Evolutionary conservation across 192 early-diverging fungal species (phyloP).

Genomic region (Rhizophagus sp.): DNA sequence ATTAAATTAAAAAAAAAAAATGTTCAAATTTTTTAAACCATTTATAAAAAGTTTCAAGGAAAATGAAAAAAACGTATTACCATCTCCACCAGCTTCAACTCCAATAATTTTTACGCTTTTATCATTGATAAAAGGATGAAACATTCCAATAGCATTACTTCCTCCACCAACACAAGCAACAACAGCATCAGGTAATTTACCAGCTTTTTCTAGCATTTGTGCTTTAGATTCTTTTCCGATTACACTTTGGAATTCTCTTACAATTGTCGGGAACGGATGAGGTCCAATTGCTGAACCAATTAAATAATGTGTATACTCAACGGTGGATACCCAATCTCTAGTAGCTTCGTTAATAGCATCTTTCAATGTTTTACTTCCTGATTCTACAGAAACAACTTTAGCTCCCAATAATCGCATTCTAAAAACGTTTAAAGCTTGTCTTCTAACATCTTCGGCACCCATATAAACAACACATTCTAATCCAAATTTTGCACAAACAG

Average conservation of each 20-base stretch:
- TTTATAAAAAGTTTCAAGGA: neutral
- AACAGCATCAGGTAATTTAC: slow-evolving; percentile 87
- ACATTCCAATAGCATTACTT: slow-evolving; percentile 96
- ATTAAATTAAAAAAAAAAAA: neutral
- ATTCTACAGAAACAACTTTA: slow-evolving; percentile 80
- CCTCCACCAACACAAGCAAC: slow-evolving; percentile 98
- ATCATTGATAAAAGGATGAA: slow-evolving; percentile 92
- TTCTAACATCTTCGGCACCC: slow-evolving; percentile 93
- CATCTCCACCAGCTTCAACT: slow-evolving; percentile 94
- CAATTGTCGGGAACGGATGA: slow-evolving; percentile 96
- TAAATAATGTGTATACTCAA: slow-evolving; percentile 90
- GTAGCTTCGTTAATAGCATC: slow-evolving; percentile 99
- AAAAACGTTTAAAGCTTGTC: slow-evolving; percentile 96
- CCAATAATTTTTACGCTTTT: slow-evolving; percentile 83
- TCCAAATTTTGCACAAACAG: slow-evolving; percentile 97
- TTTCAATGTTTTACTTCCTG: slow-evolving; percentile 81
- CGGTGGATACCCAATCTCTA: slow-evolving; percentile 99
- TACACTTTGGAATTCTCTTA: slow-evolving; percentile 97
- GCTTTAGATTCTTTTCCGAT: slow-evolving; percentile 89
- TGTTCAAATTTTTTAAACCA: neutral
- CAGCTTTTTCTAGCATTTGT: slow-evolving; percentile 80
- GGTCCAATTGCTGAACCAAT: slow-evolving; percentile 97
- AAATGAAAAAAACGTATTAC: slow-evolving; percentile 34
- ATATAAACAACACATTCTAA: slow-evolving; percentile 97
- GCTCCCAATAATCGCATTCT: slow-evolving; percentile 93